A percentile compares a stretch with the other conserved stretches of the same genome.
These are phyloP conservation scores for Metschnikowia henanensis DNA, from an alignment of 805 yeast genomes.

Conservation along the genomic window DNA sequence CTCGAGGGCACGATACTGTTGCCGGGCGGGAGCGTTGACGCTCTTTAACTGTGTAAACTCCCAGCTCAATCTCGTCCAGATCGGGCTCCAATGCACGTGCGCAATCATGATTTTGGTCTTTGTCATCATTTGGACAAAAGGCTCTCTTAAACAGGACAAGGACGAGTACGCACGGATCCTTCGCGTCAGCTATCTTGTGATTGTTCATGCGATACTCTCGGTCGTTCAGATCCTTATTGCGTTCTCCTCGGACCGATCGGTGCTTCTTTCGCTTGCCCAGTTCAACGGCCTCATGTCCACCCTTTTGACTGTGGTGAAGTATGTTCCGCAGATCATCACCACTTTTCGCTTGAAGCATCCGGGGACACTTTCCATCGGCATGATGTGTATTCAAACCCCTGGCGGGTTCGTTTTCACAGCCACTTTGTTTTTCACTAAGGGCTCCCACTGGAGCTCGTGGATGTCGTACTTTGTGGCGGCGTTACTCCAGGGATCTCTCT, in stretches of 20 bases:
- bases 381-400: constrained; percentile 88
- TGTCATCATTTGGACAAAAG: constrained; percentile 48
- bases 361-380: constrained; percentile 74
- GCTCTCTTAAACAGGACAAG: constrained; percentile 47
- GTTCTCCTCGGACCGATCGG: constrained; percentile 22
- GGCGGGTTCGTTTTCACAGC: constrained; percentile 83
- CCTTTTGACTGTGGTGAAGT: constrained; percentile 63
- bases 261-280: constrained; percentile 47
- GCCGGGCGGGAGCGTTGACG: constrained; percentile 43
- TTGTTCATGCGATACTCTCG: constrained; percentile 35
- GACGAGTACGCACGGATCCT: constrained; percentile 43
- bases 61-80: constrained; percentile 65
- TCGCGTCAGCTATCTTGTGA: constrained; percentile 41
- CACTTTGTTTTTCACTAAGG: constrained; percentile 68
- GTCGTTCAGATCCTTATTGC: constrained; percentile 36
- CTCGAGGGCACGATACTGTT: constrained; percentile 61
- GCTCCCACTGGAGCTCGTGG: constrained; percentile 87
- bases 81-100: constrained; percentile 59
- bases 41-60: constrained; percentile 64
- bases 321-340: constrained; percentile 75
- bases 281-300: constrained; percentile 67
- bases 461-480: constrained; percentile 77
- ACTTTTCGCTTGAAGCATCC: constrained; percentile 71
- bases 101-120: constrained; percentile 57
- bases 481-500: constrained; percentile 57